Percentiles rank a stretch among this genome's conserved stretches.
Conservation (phyloP, 2,329 filamentous ascomycete genomes). For the Neonectria coccinea region DNA sequence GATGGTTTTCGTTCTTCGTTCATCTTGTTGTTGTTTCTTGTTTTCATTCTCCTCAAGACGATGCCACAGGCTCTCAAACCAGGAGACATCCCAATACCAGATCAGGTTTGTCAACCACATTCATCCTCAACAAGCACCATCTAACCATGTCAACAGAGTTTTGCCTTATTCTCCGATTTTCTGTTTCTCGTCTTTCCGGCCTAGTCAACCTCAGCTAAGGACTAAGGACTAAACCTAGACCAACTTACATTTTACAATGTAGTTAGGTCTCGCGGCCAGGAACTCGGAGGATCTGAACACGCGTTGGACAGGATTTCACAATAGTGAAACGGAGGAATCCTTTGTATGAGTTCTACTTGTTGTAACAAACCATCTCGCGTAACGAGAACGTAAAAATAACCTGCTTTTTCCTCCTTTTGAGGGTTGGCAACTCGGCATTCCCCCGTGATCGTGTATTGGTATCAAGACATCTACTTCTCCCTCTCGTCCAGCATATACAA, state of each 20-base stretch:
- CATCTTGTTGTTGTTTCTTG: background rate
- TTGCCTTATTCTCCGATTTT: background rate
- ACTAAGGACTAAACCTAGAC: background rate
- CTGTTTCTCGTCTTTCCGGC: background rate
- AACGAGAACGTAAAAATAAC: background rate
- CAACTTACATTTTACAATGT: background rate
- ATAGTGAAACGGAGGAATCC: background rate
- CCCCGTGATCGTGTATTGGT: slow-evolving; percentile 24
- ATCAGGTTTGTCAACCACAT: background rate
- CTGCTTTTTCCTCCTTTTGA: background rate
- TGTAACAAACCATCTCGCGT: background rate
- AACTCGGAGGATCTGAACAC: background rate
- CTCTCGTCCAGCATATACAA: slow-evolving; percentile 2
- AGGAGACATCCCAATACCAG: background rate
- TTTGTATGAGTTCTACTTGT: background rate
- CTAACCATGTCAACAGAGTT: background rate
- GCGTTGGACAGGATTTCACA: background rate
- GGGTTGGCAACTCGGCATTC: background rate
- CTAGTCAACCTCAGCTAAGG: background rate
- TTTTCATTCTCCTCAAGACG: background rate
- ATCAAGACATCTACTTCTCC: slow-evolving; percentile 17
- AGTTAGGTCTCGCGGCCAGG: too few relatives aligned
- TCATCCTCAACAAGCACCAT: background rate
- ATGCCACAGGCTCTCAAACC: background rate
- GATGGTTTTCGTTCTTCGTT: background rate